Percentiles rank a stretch among this genome's conserved stretches.
phyloP scores from a whole-genome alignment of 148 eudicot species.

The Heliosperma pusillum region DNA sequence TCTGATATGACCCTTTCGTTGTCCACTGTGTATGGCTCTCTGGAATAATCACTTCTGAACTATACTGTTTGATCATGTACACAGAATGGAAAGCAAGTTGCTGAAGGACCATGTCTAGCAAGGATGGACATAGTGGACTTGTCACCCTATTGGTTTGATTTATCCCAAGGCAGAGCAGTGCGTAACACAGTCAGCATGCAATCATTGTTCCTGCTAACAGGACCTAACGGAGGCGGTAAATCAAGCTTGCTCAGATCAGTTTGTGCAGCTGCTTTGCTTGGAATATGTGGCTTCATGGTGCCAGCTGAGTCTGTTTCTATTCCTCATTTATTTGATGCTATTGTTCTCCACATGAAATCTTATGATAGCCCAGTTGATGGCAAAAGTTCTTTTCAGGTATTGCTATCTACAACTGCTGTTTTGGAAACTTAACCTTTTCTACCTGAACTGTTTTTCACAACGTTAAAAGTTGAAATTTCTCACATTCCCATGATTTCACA shows the following conservation, averaged over 20 bases:
- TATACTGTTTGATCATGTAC: slow-evolving; percentile 12
- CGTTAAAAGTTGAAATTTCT: no score
- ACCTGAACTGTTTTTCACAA: not conserved
- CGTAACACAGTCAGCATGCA: slow-evolving; percentile 70
- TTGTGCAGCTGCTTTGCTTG: slow-evolving; percentile 92
- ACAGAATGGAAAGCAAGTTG: slow-evolving; percentile 42
- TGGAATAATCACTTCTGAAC: not conserved
- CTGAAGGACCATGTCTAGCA: slow-evolving; percentile 22
- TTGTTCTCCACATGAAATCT: slow-evolving; percentile 93
- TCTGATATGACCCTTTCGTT: no score
- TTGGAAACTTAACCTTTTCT: not conserved
- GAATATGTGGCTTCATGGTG: slow-evolving; percentile 95
- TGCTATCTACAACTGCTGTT: not conserved
- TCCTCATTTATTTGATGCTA: slow-evolving; percentile 90
- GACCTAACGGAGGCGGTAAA: slow-evolving; percentile 99
- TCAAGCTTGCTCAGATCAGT: slow-evolving; percentile 89
- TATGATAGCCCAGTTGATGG: slow-evolving; percentile 99
- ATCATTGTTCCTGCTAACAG: slow-evolving; percentile 85
- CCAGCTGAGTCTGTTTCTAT: slow-evolving; percentile 87
- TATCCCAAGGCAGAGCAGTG: slow-evolving; percentile 79
- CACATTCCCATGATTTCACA: not conserved
- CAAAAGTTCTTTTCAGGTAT: slow-evolving; percentile 97
- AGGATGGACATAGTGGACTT: slow-evolving; percentile 75
- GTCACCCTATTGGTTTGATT: slow-evolving; percentile 92
- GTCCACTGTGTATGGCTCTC: not conserved